Conservation (phyloP, 2,329 filamentous ascomycete genomes). For the Beauveria asiatica region DNA sequence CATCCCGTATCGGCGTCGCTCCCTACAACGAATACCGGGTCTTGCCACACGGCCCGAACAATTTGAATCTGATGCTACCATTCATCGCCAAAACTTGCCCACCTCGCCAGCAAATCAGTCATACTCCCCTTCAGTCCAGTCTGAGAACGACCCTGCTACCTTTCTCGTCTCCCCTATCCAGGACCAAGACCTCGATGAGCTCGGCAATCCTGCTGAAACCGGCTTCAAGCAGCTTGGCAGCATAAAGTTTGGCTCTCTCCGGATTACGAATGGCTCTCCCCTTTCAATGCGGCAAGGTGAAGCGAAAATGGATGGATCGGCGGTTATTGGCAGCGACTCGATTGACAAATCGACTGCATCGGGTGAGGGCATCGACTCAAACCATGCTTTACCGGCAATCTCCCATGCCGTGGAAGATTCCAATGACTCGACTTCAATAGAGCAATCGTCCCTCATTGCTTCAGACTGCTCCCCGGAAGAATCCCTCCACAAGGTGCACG, state of each 20-base stretch:
- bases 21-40: conserved; percentile 1
- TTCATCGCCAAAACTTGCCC: background rate
- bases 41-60: conserved; percentile 1
- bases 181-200: conserved; percentile 10
- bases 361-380: background rate
- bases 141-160: background rate
- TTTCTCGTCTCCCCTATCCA: background rate
- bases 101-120: background rate
- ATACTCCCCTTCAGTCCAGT: background rate
- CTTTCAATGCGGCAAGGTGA: conserved; percentile 30
- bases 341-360: background rate
- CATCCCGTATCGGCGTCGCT: conserved; percentile 5
- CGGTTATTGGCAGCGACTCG: background rate
- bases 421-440: background rate
- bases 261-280: conserved; percentile 54
- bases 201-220: conserved; percentile 40
- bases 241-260: conserved; percentile 53
- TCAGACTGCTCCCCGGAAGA: conserved; percentile 12
- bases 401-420: background rate
- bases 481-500: background rate
- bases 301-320: conserved; percentile 12
- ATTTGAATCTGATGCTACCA: background rate
- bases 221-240: conserved; percentile 53
- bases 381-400: conserved; percentile 9
- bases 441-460: background rate